Percentiles rank a stretch among this genome's conserved stretches.
phyloP scores from a whole-genome alignment of 768 basidiomycete genomes.

The Suillus brevipes region DNA sequence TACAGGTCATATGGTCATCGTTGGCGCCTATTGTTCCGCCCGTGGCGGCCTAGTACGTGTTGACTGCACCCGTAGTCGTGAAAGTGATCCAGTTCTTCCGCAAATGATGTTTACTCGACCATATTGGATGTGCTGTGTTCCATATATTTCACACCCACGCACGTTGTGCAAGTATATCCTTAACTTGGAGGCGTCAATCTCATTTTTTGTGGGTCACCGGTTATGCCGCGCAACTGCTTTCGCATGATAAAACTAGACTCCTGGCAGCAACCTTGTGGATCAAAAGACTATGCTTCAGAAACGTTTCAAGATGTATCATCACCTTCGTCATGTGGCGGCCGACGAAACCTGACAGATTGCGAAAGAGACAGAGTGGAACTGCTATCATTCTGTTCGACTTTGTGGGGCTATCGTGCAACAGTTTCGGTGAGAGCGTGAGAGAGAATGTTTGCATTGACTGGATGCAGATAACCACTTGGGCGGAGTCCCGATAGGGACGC shows the following conservation, averaged over 20 bases:
- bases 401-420: too few species aligned
- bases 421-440: too few species aligned
- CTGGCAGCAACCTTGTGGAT: not conserved
- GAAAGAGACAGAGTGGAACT: not conserved
- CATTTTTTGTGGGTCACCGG: too few species aligned
- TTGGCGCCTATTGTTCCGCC: not conserved
- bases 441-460: too few species aligned
- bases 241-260: not conserved
- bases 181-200: not conserved
- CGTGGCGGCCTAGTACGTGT: not conserved
- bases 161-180: not conserved
- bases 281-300: not conserved
- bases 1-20: not conserved
- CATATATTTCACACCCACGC: not conserved
- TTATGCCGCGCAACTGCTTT: not conserved
- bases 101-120: not conserved
- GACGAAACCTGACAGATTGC: not conserved
- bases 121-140: not conserved
- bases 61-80: not conserved
- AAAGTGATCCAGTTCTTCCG: not conserved
- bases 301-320: not conserved
- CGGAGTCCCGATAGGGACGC: too few species aligned
- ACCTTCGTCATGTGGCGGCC: not conserved
- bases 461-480: too few species aligned
- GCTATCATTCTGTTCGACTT: not conserved